Base-by-base conservation (phyloP, 208 protist genomes). In the Leishmania mexicana region DNA sequence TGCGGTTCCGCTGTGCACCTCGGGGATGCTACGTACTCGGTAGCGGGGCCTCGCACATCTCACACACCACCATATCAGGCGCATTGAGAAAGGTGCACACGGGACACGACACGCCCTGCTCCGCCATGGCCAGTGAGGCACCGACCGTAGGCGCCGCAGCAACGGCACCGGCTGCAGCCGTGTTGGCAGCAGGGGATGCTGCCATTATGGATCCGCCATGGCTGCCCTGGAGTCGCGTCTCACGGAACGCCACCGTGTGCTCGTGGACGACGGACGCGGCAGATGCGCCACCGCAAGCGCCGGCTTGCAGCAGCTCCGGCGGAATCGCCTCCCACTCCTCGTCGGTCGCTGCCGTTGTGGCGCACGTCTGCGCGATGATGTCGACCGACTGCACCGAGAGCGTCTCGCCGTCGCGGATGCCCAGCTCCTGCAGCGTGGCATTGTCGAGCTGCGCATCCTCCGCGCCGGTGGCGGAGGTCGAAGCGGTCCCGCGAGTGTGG, bases 81-180 rank as follows among this genome's bases (percentile, higher is more conserved):
- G 85, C 87, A 70, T 96, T 96, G n/a, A 96, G 54, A 80, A 95
- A 96, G 11, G 94, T 97, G 83, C 93, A 96, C 62, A 95, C 88
- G 10, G 73, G 42, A 74, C 94, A 96, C 35, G 92, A 76, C 38
- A 92, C 64, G 1, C 86, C 84, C 19, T 79, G 64, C 58, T 83
- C 82, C 75, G 54, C 82, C 47, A 45, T 62, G 57, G 75, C 6
- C 40, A 21, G 42, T 49, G 31, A 11, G 40, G 45, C n/a, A 11
- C 70, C 42, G 1, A 49, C 28, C 8, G 62, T 21, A 13, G 40
- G 38, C 15, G 8, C 19, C 24, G 53, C 31, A 42, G 54, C 68
- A 47, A 38, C 40, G n/a, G 35, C 53, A 45, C 49, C 74, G 28
- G 40, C 19, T 47, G 72, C 21, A 15, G 72, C n/a, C 54, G 72